Evolutionary conservation across 75 land plant species (phyloP), one percentile per base, ranked within the genome.

Genomic region (Chamaecyparis obtusa): DNA sequence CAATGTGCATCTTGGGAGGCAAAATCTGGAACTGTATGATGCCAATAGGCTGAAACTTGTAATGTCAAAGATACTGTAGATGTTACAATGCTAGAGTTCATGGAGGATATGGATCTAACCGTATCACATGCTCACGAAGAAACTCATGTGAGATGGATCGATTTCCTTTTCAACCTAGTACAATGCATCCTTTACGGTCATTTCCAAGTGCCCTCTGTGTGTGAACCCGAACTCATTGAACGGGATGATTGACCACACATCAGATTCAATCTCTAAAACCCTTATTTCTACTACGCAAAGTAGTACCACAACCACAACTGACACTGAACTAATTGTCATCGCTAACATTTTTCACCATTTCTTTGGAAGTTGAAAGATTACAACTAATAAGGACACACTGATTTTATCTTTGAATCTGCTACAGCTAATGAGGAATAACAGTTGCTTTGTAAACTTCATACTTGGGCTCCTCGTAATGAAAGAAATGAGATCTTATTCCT

Each of bases 81-180:
- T n/a, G n/a, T n/a, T n/a, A n/a, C n/a, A n/a, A n/a, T n/a, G 78
- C 41, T 91, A 81, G 87, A 89, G 64, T 79, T 91, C 84, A 85
- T 92, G 87, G 60, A 91, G 88, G 90, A 93, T 91, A 83, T 89
- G 92, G 75, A 90, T 57, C 92, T 95, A 90, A 74, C 89, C 85
- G 75, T 92, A 95, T 60, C 87, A 88, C 27, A 94, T 93, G 85
- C 93, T 90, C 84, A 94, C 94, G 41, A 95, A 95, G 92, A 96
- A 96, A 0, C 98, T 96, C 90, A 95, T 88, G 83, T 92, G 86
- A 56, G 87, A 51, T 54, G 89, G 81, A n/a, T 83, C 84, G 55
- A 84, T 44, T 27, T 85, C 83, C 48, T 85, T 27, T 71, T 71
- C 33, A 9, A 77, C 14, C 84, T 90, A 87, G 49, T 51, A 16